Evolutionary conservation across 306 rosid genomes (phyloP).

Genomic region (Vigna trinervia): DNA sequence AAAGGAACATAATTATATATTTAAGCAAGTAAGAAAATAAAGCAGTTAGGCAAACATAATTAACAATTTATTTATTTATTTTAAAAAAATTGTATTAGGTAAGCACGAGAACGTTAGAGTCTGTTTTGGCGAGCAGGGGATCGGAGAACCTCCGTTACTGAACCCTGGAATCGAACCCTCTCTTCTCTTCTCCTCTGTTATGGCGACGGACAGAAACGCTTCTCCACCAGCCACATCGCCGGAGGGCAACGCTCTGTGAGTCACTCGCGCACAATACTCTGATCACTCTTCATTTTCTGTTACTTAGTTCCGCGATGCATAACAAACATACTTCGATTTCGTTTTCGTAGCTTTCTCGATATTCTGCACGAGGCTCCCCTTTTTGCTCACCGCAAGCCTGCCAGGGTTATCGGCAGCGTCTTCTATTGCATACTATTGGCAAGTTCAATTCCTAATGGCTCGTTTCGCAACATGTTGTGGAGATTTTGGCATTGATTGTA

Average conservation of each 20-base stretch:
- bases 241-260: conserved; percentile 69
- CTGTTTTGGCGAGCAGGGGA: conserved; percentile 5
- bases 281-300: conserved; percentile 6
- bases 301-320: not conserved
- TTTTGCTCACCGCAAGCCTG: conserved; percentile 86
- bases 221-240: conserved; percentile 56
- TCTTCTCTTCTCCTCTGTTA: not conserved
- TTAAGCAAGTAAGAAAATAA: too few relatives aligned
- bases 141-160: not conserved
- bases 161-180: not conserved
- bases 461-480: not conserved
- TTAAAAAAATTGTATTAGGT: not conserved
- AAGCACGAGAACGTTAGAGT: not conserved
- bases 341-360: conserved; percentile 71
- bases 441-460: conserved; percentile 45
- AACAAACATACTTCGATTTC: conserved; percentile 9
- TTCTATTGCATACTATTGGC: conserved; percentile 79
- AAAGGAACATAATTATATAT: too few relatives aligned
- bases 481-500: conserved; percentile 11
- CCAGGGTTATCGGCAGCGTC: conserved; percentile 80
- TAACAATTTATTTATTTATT: not conserved
- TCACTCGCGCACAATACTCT: not conserved
- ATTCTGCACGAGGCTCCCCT: conserved; percentile 95
- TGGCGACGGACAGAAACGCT: conserved; percentile 68
- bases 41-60: not conserved